Conservation (phyloP, 1,284 basidiomycete species). For the Calocybe gambosa region DNA sequence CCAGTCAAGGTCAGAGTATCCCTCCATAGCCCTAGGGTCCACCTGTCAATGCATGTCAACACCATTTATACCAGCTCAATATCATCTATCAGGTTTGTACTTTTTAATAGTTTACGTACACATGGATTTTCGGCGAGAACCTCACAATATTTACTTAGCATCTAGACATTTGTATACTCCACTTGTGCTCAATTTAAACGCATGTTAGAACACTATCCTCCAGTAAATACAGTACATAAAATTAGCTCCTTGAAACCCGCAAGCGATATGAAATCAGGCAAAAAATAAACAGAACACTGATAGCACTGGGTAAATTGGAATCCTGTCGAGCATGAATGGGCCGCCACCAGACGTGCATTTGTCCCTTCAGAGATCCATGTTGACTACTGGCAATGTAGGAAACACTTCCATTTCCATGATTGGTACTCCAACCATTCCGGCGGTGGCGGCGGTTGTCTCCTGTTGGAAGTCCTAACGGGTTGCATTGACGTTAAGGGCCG, state of each 20-base stretch:
- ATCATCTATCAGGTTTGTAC: not conserved
- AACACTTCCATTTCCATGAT: constrained; percentile 12
- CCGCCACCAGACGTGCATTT: too few relatives aligned
- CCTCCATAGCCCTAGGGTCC: not conserved
- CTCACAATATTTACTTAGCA: not conserved
- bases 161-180: not conserved
- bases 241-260: too few relatives aligned
- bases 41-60: not conserved
- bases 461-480: constrained; percentile 14
- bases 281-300: too few relatives aligned
- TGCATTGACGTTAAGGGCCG: constrained; percentile 3
- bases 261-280: too few relatives aligned
- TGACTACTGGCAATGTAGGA: constrained; percentile 8
- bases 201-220: not conserved
- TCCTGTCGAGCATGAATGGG: too few relatives aligned
- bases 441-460: constrained; percentile 2
- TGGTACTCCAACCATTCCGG: constrained; percentile 7
- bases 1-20: not conserved
- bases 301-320: too few relatives aligned
- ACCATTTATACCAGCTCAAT: constrained; percentile 1
- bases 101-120: not conserved
- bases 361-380: constrained; percentile 10
- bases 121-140: not conserved
- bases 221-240: too few relatives aligned
- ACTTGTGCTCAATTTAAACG: not conserved